A percentile compares a stretch with the other conserved stretches of the same genome.
phyloP scores from a whole-genome alignment of 805 yeast genomes.

The Suhomyces pyralidae region DNA sequence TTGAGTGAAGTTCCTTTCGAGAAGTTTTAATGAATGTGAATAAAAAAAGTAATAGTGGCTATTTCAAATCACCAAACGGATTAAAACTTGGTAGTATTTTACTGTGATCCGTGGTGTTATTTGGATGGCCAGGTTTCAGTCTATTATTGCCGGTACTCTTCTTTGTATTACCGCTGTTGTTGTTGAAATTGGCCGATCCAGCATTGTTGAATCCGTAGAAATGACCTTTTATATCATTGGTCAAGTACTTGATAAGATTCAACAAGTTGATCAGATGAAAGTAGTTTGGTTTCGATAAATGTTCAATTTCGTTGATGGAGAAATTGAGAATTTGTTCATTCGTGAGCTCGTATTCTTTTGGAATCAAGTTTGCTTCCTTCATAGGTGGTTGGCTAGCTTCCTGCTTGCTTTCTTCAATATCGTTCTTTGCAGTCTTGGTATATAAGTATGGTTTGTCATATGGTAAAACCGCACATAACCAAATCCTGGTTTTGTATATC shows the following conservation, averaged over 20 bases:
- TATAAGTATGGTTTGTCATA: slow-evolving; percentile 35
- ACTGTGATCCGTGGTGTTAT: slow-evolving; percentile 2
- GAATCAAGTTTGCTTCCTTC: slow-evolving; percentile 18
- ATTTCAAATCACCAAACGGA: slow-evolving; percentile 21
- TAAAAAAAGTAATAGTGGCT: neutral
- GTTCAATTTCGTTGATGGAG: slow-evolving; percentile 41
- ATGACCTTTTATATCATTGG: slow-evolving; percentile 38
- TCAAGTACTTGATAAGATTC: slow-evolving; percentile 45
- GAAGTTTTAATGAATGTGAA: neutral
- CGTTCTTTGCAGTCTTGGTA: slow-evolving; percentile 4
- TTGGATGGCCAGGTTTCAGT: neutral
- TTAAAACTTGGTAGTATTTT: slow-evolving; percentile 22
- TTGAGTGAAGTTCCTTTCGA: neutral
- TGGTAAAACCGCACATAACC: slow-evolving; percentile 48
- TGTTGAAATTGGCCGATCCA: neutral
- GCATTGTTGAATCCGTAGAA: slow-evolving; percentile 39
- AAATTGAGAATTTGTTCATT: slow-evolving; percentile 42
- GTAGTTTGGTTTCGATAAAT: slow-evolving; percentile 42
- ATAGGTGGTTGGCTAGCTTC: neutral
- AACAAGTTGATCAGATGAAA: slow-evolving; percentile 51
- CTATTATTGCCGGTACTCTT: neutral
- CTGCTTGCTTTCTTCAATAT: slow-evolving; percentile 1
- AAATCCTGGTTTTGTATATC: slow-evolving; percentile 45
- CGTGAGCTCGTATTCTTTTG: slow-evolving; percentile 37
- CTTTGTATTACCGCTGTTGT: neutral